These are phyloP conservation scores for Oropetium thomaeum DNA, from an alignment of 176 grass and related monocot genomes.

Conservation along the genomic window DNA sequence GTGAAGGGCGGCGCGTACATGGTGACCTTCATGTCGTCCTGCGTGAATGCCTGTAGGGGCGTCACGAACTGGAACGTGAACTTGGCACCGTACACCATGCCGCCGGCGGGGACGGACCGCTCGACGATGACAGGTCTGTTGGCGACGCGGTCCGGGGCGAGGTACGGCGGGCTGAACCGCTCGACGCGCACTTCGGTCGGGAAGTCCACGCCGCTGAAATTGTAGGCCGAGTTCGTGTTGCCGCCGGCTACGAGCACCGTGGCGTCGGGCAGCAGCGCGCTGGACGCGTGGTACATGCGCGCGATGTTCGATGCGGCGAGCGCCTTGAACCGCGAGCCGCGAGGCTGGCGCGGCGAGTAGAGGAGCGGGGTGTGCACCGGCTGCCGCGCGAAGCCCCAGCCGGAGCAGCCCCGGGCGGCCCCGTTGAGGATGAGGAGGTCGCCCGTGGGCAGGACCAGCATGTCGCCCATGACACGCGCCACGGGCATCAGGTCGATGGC, in stretches of 20 bases:
- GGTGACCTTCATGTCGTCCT: constrained; percentile 52
- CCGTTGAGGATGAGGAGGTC: constrained; percentile 87
- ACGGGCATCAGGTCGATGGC: constrained; percentile 60
- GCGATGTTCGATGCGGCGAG: constrained; percentile 43
- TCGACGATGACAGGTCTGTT: constrained; percentile 52
- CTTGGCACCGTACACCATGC: constrained; percentile 46
- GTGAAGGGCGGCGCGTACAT: constrained; percentile 88
- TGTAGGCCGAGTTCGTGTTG: constrained; percentile 75
- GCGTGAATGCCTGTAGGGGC: background rate
- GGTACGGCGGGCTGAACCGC: constrained; percentile 73
- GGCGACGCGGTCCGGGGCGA: constrained; percentile 11
- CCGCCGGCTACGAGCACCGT: constrained; percentile 73
- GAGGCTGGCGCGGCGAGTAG: constrained; percentile 23
- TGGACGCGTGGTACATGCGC: constrained; percentile 83
- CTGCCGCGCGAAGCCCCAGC: constrained; percentile 58
- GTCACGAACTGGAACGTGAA: constrained; percentile 53
- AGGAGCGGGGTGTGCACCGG: constrained; percentile 46
- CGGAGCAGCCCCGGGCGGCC: constrained; percentile 57
- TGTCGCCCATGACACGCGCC: constrained; percentile 62
- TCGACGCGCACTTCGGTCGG: constrained; percentile 78
- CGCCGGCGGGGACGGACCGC: background rate
- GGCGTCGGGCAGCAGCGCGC: constrained; percentile 75
- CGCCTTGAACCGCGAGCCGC: constrained; percentile 42
- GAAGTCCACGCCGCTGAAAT: constrained; percentile 63
- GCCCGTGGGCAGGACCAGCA: constrained; percentile 68